phyloP scores from a whole-genome alignment of 139 green algal species.

The Pseudopediastrum boryanum region DNA sequence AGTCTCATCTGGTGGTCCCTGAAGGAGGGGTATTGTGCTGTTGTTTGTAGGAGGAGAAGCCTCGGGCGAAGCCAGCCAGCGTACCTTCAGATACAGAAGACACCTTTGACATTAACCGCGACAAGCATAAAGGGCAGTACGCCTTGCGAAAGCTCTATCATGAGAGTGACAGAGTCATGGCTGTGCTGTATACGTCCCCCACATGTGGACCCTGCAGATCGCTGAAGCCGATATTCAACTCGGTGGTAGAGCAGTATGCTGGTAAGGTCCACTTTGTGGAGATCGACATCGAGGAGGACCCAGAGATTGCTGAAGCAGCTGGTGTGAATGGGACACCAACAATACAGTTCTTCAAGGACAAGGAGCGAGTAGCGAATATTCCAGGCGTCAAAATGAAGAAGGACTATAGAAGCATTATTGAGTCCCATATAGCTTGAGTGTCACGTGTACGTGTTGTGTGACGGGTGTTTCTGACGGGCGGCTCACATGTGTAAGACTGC shows the following conservation, averaged over 20 bases:
- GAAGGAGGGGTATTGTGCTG: too few species aligned
- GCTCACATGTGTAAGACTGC: too few species aligned
- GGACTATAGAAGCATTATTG: slow-evolving; percentile 83
- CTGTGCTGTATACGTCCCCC: slow-evolving; percentile 93
- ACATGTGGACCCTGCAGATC: slow-evolving; percentile 69
- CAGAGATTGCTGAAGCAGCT: slow-evolving; percentile 89
- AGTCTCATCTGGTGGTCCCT: too few species aligned
- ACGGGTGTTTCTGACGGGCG: too few species aligned
- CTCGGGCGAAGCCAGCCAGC: too few species aligned
- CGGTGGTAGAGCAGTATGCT: slow-evolving; percentile 82
- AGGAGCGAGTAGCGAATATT: slow-evolving; percentile 78
- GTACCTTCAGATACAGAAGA: slow-evolving; percentile 56
- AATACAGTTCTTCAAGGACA: slow-evolving; percentile 95
- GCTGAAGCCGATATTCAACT: slow-evolving; percentile 96
- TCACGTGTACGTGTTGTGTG: too few species aligned
- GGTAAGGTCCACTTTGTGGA: slow-evolving; percentile 88
- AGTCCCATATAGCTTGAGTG: too few species aligned
- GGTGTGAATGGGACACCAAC: slow-evolving; percentile 93
- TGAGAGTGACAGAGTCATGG: slow-evolving; percentile 79
- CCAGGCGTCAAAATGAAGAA: slow-evolving; percentile 94
- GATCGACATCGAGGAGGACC: slow-evolving; percentile 90
- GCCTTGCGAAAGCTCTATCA: slow-evolving; percentile 98
- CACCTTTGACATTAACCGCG: slow-evolving; percentile 63
- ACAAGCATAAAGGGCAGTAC: slow-evolving; percentile 90
- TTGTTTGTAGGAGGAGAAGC: too few species aligned